These are phyloP conservation scores for Phytophthora ramorum DNA, from an alignment of 352 stramenopile species.

Conservation along the genomic window DNA sequence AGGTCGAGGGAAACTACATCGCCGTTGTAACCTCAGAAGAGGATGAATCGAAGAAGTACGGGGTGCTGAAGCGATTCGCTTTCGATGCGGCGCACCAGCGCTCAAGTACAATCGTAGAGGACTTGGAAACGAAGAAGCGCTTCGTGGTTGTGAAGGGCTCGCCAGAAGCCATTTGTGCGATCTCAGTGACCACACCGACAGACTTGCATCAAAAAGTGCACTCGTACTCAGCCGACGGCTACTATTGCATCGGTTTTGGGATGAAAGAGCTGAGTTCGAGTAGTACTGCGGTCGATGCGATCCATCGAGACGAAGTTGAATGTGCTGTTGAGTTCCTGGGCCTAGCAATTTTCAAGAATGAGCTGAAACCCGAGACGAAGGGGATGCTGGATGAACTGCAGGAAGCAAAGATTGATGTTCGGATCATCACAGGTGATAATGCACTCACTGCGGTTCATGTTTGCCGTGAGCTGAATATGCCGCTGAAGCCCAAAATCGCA, in stretches of 20 bases:
- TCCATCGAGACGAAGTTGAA: constrained; percentile 49
- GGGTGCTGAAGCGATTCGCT: constrained; percentile 56
- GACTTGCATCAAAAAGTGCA: constrained; percentile 55
- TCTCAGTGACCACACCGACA: constrained; percentile 45
- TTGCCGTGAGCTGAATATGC: constrained; percentile 50
- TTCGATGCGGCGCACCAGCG: constrained; percentile 64
- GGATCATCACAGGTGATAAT: constrained; percentile 82
- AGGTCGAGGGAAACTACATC: constrained; percentile 24
- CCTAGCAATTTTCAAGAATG: constrained; percentile 81
- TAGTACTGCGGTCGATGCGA: constrained; percentile 3
- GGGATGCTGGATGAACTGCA: constrained; percentile 66
- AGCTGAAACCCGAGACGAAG: constrained; percentile 63
- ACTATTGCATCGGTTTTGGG: constrained; percentile 67
- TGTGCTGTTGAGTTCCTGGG: constrained; percentile 56
- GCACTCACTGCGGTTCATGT: constrained; percentile 55
- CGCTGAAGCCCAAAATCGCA: constrained; percentile 42
- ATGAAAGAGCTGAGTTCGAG: constrained; percentile 34
- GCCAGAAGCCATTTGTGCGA: constrained; percentile 47
- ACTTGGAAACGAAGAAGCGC: constrained; percentile 40
- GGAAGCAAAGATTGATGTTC: constrained; percentile 60
- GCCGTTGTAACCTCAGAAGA: constrained; percentile 32
- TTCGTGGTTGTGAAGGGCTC: constrained; percentile 66
- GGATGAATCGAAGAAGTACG: constrained; percentile 38
- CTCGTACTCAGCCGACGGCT: constrained; percentile 58
- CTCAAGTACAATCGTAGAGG: constrained; percentile 54